A percentile compares a stretch with the other conserved stretches of the same genome.
Conservation (phyloP, 495 filamentous ascomycete genomes). For the Pyronema omphalodes region DNA sequence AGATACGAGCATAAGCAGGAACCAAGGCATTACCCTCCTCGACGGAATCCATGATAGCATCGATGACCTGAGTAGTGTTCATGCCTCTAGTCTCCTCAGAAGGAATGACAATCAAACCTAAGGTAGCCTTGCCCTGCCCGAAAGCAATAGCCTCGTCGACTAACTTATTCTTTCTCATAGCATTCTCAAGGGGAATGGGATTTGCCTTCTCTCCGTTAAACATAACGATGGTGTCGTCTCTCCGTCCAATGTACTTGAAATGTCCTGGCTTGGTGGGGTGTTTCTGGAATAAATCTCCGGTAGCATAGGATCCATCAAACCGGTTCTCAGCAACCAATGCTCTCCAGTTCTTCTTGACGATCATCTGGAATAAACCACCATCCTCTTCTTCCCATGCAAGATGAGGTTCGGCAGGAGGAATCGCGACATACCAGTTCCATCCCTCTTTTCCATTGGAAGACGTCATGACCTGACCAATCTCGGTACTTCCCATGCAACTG, state of each 20-base stretch:
- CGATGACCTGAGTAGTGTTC: constrained; percentile 5
- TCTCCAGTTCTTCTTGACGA: constrained; percentile 39
- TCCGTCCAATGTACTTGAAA: constrained; percentile 31
- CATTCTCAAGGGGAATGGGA: constrained; percentile 26
- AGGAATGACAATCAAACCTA: constrained; percentile 16
- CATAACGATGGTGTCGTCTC: constrained; percentile 35
- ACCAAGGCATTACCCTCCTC: constrained; percentile 14
- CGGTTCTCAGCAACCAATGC: constrained; percentile 43
- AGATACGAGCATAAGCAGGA: constrained; percentile 18
- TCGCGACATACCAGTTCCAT: constrained; percentile 37
- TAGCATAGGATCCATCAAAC: constrained; percentile 38
- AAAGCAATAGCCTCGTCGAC: constrained; percentile 14
- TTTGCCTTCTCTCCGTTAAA: constrained; percentile 33
- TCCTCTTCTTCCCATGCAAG: constrained; percentile 35
- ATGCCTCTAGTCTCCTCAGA: constrained; percentile 4
- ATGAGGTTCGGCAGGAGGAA: constrained; percentile 30
- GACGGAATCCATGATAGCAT: constrained; percentile 8
- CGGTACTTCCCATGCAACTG: constrained; percentile 39
- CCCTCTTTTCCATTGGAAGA: constrained; percentile 27
- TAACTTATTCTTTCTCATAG: constrained; percentile 2
- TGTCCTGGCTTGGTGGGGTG: constrained; percentile 31
- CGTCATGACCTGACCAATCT: constrained; percentile 34
- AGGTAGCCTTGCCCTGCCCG: constrained; percentile 9
- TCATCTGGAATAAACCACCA: constrained; percentile 32
- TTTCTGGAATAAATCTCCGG: constrained; percentile 37